Percentiles rank a stretch among this genome's conserved stretches.
Evolutionary conservation across 495 filamentous ascomycete species (phyloP).

Genomic region (Baudoinia panamericana): DNA sequence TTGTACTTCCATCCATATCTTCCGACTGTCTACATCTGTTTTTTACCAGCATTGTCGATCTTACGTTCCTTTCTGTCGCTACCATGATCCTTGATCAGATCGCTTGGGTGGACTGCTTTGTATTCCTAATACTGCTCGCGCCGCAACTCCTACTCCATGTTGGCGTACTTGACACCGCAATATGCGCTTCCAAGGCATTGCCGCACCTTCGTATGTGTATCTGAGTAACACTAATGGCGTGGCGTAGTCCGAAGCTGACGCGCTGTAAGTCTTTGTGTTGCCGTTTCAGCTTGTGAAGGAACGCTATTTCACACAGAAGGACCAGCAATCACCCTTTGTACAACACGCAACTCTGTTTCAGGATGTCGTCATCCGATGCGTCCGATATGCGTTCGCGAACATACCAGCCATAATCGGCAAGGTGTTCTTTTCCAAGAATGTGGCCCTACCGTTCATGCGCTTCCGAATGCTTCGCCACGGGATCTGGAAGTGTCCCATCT

Average conservation of each 20-base stretch:
- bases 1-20: no score
- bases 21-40: background rate
- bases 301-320: slow-evolving; percentile 37
- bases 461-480: slow-evolving; percentile 65
- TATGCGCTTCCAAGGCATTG: slow-evolving; percentile 45
- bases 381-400: slow-evolving; percentile 60
- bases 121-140: slow-evolving; percentile 50
- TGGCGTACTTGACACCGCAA: slow-evolving; percentile 40
- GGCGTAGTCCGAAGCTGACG: background rate
- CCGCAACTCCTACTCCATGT: slow-evolving; percentile 53
- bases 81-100: slow-evolving; percentile 51
- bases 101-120: slow-evolving; percentile 57
- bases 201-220: slow-evolving; percentile 52
- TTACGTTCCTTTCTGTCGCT: slow-evolving; percentile 2
- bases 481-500: slow-evolving; percentile 42
- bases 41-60: background rate
- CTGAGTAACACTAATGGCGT: background rate
- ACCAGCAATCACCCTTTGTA: slow-evolving; percentile 45
- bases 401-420: slow-evolving; percentile 52
- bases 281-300: slow-evolving; percentile 46
- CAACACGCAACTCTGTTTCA: slow-evolving; percentile 54
- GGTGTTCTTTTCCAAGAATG: slow-evolving; percentile 62
- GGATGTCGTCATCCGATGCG: slow-evolving; percentile 58
- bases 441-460: slow-evolving; percentile 55
- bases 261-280: slow-evolving; percentile 28